Evolutionary conservation across 140 eudicot genomes (phyloP), one percentile per base, ranked within the genome.

Genomic region (Cichorium intybus): DNA sequence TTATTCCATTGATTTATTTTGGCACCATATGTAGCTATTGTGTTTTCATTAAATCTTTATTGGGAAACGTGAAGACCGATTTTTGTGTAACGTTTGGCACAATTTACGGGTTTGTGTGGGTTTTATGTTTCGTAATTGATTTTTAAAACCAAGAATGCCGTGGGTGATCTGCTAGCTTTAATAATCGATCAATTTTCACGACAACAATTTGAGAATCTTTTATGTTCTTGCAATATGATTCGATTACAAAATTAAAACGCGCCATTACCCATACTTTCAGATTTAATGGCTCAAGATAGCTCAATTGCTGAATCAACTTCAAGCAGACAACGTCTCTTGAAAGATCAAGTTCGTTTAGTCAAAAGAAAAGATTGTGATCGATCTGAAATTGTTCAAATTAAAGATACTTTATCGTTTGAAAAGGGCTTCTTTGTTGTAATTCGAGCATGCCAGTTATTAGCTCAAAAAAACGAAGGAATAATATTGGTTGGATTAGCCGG

Each of bases 361-460:
- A 93, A 85, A 62, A 70, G 97, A 75, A 93, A 78, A 68, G 84
- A 83, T 53, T 79, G 80, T 29, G 81, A 64, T 39, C 95, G 97
- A 18, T 84, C 63, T 76, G 97, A 88, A 84, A 81, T 88, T 48
- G 84, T 70, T 64, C 83, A 87, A 3, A 81, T 93, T 58, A 85
- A 84, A 55, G 95, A 85, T 62, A 65, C 60, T 39, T 72, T 92
- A 63, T 88, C 98, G 5, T 85, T 88, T 54, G 98, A 92, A 68
- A 92, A 92, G 74, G 98, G 99, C 1, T 93, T 93, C 79, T 93
- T 88, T 62, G 81, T 75, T 67, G 97, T 89, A 4, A 77, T 93
- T 43, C 93, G 97, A 47, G 99, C 99, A 18, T 93, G 97, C 81
- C 99, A 93, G 61, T 71, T 88, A 75, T 67, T 93, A 64, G 82